Evolutionary conservation across 2,329 filamentous ascomycete genomes (phyloP).

Genomic region (Alternaria conjuncta): DNA sequence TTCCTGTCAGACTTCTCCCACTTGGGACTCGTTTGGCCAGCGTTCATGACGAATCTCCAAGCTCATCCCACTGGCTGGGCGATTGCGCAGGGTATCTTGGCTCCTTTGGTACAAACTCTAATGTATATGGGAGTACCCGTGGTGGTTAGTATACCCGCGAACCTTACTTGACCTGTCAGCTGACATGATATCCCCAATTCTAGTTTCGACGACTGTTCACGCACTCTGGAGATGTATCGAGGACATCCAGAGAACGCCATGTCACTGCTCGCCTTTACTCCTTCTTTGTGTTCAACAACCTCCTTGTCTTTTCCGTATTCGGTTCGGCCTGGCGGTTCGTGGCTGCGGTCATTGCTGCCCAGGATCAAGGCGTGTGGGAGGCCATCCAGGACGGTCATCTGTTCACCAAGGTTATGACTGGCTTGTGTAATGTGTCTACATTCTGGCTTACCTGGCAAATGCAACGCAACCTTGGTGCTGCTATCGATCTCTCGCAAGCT

Average conservation of each 20-base stretch:
- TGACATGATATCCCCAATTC: not conserved
- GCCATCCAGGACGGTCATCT: constrained; percentile 71
- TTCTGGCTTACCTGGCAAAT: constrained; percentile 93
- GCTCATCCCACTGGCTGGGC: constrained; percentile 75
- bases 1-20: constrained; percentile 88
- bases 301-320: constrained; percentile 92
- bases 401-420: constrained; percentile 69
- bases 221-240: constrained; percentile 85
- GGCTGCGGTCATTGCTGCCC: constrained; percentile 65
- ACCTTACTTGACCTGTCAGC: not conserved
- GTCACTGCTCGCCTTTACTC: constrained; percentile 88
- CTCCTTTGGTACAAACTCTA: constrained; percentile 83
- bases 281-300: constrained; percentile 98
- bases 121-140: constrained; percentile 87
- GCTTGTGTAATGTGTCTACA: constrained; percentile 79
- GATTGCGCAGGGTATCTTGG: constrained; percentile 87
- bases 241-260: constrained; percentile 84
- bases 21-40: constrained; percentile 79
- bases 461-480: constrained; percentile 83
- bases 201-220: constrained; percentile 82
- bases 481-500: constrained; percentile 85
- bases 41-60: constrained; percentile 71
- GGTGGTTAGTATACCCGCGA: constrained; percentile 52
- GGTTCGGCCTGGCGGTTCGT: constrained; percentile 83
- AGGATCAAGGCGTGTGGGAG: constrained; percentile 65